Evolutionary conservation across 1,284 basidiomycete species (phyloP).

Genomic region (Melampsora americana): DNA sequence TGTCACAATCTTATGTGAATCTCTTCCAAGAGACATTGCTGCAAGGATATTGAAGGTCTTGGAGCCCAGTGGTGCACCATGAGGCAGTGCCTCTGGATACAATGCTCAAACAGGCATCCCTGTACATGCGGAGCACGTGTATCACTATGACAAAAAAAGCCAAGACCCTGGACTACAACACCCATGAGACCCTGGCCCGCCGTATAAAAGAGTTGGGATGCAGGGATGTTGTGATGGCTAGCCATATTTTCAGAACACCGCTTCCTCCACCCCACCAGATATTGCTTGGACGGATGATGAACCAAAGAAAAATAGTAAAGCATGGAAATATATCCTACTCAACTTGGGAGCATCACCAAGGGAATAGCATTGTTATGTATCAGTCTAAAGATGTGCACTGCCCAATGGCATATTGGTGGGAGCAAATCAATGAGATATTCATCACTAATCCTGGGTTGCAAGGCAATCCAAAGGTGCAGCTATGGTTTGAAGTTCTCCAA

Average conservation of each 20-base stretch:
- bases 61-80: too few species aligned
- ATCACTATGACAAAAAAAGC: background rate
- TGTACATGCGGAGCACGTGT: background rate
- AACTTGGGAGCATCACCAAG: slow-evolving; percentile 10
- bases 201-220: too few species aligned
- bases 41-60: too few species aligned
- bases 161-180: slow-evolving; percentile 12
- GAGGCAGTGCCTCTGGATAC: too few species aligned
- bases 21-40: too few species aligned
- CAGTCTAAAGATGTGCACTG: too few species aligned
- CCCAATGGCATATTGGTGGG: too few species aligned
- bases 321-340: slow-evolving; percentile 5
- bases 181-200: background rate
- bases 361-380: slow-evolving; percentile 16
- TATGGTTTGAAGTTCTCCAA: slow-evolving; percentile 12
- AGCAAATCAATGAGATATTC: too few species aligned
- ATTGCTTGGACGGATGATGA: background rate
- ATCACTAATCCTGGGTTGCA: too few species aligned
- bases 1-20: too few species aligned
- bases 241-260: background rate
- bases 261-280: background rate
- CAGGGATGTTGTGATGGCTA: slow-evolving; percentile 1
- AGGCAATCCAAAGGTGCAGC: background rate
- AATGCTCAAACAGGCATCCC: too few species aligned
- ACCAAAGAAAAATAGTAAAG: too few species aligned